Base-by-base conservation (phyloP, 225 moss, liverwort and hornwort species). In the Neckera pumila region DNA sequence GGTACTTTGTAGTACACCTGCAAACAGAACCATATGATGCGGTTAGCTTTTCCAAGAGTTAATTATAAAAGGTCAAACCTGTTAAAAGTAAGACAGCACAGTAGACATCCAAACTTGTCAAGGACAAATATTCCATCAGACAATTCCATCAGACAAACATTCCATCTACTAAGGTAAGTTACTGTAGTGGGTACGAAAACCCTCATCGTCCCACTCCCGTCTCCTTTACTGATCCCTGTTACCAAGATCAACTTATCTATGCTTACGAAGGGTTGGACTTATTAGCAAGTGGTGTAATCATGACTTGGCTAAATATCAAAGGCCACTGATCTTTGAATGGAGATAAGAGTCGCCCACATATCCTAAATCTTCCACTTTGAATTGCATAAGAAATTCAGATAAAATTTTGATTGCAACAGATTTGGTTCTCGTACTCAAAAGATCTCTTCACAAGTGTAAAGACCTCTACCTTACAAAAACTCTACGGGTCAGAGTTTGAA, bases 1-100 rank as follows among this genome's bases (percentile, higher is more conserved):
- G 84, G 89, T 53, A 94, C 88, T 71, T 93, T 94, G 89, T 85
- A 90, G 76, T 94, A 94, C 59, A 93, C 93, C 92, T 94, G 87
- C 83, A 85, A 82, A 57, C 47, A 80, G 75, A 38, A 47, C 23
- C 75, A 76, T 20, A 59, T 53, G 25, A 79, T 43, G 13, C 13
- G 17, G 67, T 85, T 71, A 86, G 72, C 17, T 75, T 83, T 83
- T 57, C 25, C 28, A 67, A 69, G 25, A 15, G 34, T 20, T 7
- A 12, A 49, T 40, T 6, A 56, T 2, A 61, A 59, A 67, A 54
- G 33, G 15, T n/a, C 45, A 74, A 62, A 76, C 27, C 25, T 31
- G 42, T 63, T 66, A 33, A 26, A 66, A 34, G 43, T 77, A 42
- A 53, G 40, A 22, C 8, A 62, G 36, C 38, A 69, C 38, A 38